phyloP scores from a whole-genome alignment of 164 flowering plant species.

The Aristolochia contorta region DNA sequence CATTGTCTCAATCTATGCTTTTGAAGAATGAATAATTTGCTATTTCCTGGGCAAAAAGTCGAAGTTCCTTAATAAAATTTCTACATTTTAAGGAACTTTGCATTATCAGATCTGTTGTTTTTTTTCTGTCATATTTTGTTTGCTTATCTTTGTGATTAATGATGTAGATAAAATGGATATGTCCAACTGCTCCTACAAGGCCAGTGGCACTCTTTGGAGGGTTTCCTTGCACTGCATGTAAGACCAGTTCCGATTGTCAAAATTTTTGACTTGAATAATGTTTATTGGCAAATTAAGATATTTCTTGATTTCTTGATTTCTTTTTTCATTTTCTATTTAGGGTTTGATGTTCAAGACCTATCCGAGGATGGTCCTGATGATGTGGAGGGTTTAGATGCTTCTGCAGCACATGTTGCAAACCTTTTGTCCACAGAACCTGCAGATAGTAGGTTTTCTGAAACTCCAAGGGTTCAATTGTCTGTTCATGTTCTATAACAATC shows the following conservation, averaged over 20 bases:
- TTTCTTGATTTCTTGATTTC: background rate
- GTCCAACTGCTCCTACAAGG: constrained; percentile 59
- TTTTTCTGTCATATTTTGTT: too few species aligned
- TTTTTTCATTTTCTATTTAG: constrained; percentile 19
- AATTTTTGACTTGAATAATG: background rate
- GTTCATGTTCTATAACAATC: too few species aligned
- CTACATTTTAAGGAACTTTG: too few species aligned
- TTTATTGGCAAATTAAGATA: background rate
- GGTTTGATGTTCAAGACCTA: constrained; percentile 92
- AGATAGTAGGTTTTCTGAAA: constrained; percentile 43
- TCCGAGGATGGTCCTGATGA: constrained; percentile 89
- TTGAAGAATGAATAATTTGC: too few species aligned
- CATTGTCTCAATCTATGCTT: too few species aligned
- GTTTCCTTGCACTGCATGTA: constrained; percentile 66
- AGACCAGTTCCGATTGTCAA: constrained; percentile 15
- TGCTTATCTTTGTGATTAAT: too few species aligned
- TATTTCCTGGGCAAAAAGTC: too few species aligned
- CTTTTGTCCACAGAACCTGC: constrained; percentile 87
- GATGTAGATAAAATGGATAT: constrained; percentile 54
- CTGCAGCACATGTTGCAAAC: constrained; percentile 93
- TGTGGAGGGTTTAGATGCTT: constrained; percentile 84
- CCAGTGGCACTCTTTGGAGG: constrained; percentile 53
- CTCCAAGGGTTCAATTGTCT: background rate
- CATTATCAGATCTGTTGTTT: too few species aligned
- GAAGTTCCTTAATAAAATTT: too few species aligned